A percentile compares a stretch with the other conserved stretches of the same genome.
These are phyloP conservation scores for Neonectria punicea DNA, from an alignment of 2,329 filamentous ascomycete genomes.

Conservation along the genomic window DNA sequence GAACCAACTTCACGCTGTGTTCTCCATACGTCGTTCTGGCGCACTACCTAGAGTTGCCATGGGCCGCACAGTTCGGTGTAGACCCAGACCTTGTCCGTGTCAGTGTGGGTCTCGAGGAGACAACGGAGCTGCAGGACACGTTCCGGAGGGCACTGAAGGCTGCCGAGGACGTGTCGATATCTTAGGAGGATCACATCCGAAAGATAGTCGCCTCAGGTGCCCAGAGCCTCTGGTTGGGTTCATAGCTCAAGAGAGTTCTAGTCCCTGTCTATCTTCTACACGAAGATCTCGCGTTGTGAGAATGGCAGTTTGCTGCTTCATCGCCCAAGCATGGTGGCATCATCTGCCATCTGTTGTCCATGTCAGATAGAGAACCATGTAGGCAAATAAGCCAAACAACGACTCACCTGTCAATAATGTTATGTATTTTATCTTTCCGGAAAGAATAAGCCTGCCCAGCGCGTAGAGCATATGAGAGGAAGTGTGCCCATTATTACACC, in stretches of 20 bases:
- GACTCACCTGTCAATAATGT: slow-evolving; percentile 20
- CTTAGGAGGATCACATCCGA: not conserved
- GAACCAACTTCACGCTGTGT: slow-evolving; percentile 94
- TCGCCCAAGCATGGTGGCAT: not conserved
- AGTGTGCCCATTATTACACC: not conserved
- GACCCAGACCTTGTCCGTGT: slow-evolving; percentile 83
- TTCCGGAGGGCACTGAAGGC: slow-evolving; percentile 78
- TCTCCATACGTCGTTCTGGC: slow-evolving; percentile 93
- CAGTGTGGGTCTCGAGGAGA: slow-evolving; percentile 90
- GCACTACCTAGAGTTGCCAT: slow-evolving; percentile 92
- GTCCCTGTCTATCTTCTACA: slow-evolving; percentile 9
- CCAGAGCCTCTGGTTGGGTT: not conserved
- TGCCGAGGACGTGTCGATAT: slow-evolving; percentile 48
- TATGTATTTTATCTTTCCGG: not conserved
- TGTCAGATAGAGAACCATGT: slow-evolving; percentile 18
- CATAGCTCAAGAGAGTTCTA: not conserved
- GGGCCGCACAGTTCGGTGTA: slow-evolving; percentile 85
- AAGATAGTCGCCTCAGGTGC: not conserved
- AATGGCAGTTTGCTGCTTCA: not conserved
- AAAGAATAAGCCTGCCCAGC: not conserved
- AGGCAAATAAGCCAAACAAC: not conserved
- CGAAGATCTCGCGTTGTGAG: not conserved
- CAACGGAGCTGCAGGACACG: slow-evolving; percentile 68
- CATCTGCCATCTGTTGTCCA: not conserved
- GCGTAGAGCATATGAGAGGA: not conserved